Base-by-base conservation (phyloP, 148 eudicot genomes). In the Vaccinium corymbosum region DNA sequence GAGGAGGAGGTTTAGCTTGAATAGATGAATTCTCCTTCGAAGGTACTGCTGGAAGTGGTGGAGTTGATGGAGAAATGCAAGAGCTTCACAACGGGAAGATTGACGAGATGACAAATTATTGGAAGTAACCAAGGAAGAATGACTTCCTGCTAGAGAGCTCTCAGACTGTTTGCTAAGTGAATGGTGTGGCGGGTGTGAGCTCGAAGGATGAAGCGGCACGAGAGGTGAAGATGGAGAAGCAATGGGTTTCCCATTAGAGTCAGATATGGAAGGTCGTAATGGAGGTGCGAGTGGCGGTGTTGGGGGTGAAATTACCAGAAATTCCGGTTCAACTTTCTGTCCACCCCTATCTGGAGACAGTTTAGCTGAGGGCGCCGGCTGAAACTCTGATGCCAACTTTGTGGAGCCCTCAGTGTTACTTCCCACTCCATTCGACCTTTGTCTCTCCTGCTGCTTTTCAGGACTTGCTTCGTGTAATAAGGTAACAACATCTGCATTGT, bases 391-490 rank as follows among this genome's bases (percentile, higher is more conserved):
- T 73, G 57, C 66, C 62, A 83, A 83, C 15, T 29, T 38, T 81
- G 51, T 3, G 13, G 83, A 35, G 76, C 59, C 79, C 78, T 76
- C 84, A 50, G 66, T 84, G 78, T 52, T 68, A 73, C 83, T 53
- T 84, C 46, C 82, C 29, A 78, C 17, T 70, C 6, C 83, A 32
- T 57, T 82, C 75, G 25, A 72, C 35, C 76, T 86, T 66, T 82
- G 82, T 57, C 87, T 88, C 51, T 85, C 90, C 73, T 42, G 86
- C 51, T 52, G 81, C 61, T 77, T 87, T 27, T 84, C 84, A 66
- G 78, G 83, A 70, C 52, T 86, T 89, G 79, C 57, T n/a, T 75
- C 80, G n/a, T 56, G 57, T 82, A 81, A 55, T 46, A 53, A 81
- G 4, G 77, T 71, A 85, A 83, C 61, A 84, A 83, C 75, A 53